These are phyloP conservation scores for Aspergillus nanangensis DNA, from an alignment of 495 filamentous ascomycete species.

Conservation along the genomic window DNA sequence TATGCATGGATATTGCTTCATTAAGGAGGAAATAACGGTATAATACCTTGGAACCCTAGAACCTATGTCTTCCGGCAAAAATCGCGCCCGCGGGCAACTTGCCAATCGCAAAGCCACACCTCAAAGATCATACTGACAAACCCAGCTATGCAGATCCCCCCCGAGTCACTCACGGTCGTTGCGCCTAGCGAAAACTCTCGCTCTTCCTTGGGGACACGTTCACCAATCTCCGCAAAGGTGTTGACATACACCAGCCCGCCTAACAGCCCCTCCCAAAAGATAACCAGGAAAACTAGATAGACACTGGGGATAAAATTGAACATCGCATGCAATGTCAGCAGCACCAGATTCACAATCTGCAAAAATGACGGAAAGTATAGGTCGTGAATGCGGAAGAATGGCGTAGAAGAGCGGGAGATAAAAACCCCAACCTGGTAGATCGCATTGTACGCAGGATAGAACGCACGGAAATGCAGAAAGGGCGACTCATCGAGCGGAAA, in stretches of 20 bases:
- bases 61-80: constrained; percentile 56
- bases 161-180: constrained; percentile 88
- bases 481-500: constrained; percentile 74
- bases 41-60: too few relatives aligned
- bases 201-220: constrained; percentile 68
- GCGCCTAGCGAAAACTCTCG: constrained; percentile 88
- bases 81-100: constrained; percentile 69
- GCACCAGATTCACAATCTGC: constrained; percentile 70
- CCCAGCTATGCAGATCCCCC: constrained; percentile 83
- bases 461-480: constrained; percentile 76
- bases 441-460: constrained; percentile 88
- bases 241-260: constrained; percentile 93
- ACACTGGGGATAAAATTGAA: constrained; percentile 76
- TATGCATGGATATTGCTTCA: too few relatives aligned
- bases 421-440: constrained; percentile 95
- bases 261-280: constrained; percentile 95
- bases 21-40: too few relatives aligned
- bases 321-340: constrained; percentile 72
- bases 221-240: constrained; percentile 88
- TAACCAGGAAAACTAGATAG: constrained; percentile 71
- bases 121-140: constrained; percentile 85
- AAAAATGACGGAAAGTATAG: constrained; percentile 83
- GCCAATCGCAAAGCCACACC: constrained; percentile 74
- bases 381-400: constrained; percentile 74
- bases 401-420: constrained; percentile 83